Evolutionary conservation across 345 rosid species (phyloP).

Genomic region (Erucastrum elatum): DNA sequence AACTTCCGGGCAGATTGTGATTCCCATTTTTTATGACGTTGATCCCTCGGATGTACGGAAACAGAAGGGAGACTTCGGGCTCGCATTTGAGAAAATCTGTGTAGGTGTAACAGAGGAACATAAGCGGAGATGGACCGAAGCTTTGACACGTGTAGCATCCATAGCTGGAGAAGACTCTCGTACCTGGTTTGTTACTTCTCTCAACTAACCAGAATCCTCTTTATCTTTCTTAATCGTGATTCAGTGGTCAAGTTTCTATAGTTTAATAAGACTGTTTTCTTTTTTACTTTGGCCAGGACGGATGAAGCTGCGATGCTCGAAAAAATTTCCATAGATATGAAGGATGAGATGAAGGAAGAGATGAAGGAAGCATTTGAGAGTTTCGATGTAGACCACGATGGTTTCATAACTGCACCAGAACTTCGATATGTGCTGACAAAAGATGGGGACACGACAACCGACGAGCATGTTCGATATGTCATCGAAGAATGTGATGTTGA

Average conservation of each 20-base stretch:
- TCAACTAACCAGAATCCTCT: not conserved
- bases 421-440: slow-evolving; percentile 54
- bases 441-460: slow-evolving; percentile 49
- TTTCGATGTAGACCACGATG: slow-evolving; percentile 52
- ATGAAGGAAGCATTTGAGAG: slow-evolving; percentile 51
- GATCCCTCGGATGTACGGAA: slow-evolving; percentile 13
- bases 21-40: too few relatives aligned
- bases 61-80: slow-evolving; percentile 7
- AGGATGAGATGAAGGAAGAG: not conserved
- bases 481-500: slow-evolving; percentile 50
- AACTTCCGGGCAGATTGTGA: not conserved
- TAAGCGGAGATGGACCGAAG: not conserved
- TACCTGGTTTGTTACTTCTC: slow-evolving; percentile 2
- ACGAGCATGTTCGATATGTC: slow-evolving; percentile 53
- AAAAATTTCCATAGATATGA: not conserved
- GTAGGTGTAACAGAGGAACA: not conserved
- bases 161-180: slow-evolving; percentile 4
- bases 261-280: not conserved
- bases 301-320: not conserved
- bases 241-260: not conserved
- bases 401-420: slow-evolving; percentile 56
- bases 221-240: not conserved
- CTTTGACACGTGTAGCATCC: not conserved
- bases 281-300: not conserved
- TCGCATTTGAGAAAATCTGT: not conserved